Percentiles rank a stretch among this genome's conserved stretches.
These are phyloP conservation scores for Rosa chinensis DNA, from an alignment of 306 rosid species.

Conservation along the genomic window DNA sequence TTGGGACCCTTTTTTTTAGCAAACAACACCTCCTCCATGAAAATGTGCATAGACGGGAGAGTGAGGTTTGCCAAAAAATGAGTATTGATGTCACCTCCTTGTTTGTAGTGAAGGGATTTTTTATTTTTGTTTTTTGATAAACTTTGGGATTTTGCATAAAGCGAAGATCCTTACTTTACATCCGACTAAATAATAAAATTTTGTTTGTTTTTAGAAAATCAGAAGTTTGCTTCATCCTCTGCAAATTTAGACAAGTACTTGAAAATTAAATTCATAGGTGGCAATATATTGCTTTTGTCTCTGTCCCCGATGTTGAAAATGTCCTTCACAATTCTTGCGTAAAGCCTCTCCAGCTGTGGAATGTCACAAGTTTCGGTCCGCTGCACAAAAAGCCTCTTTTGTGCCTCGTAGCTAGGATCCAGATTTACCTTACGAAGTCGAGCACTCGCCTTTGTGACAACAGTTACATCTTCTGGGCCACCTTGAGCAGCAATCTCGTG, in stretches of 20 bases:
- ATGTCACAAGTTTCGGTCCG: slow-evolving; percentile 56
- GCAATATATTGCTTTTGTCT: slow-evolving; percentile 37
- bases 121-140: too few species aligned
- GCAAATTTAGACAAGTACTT: slow-evolving; percentile 58
- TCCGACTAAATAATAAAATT: too few species aligned
- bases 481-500: slow-evolving; percentile 89
- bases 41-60: too few species aligned
- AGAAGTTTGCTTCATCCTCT: slow-evolving; percentile 79
- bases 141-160: too few species aligned
- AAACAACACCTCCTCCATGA: too few species aligned
- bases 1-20: too few species aligned
- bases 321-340: slow-evolving; percentile 82
- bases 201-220: background rate
- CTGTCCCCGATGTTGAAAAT: slow-evolving; percentile 56
- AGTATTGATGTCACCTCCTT: too few species aligned
- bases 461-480: slow-evolving; percentile 71
- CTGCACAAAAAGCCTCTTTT: slow-evolving; percentile 54
- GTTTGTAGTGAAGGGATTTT: too few species aligned
- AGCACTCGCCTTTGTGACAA: slow-evolving; percentile 72
- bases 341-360: slow-evolving; percentile 89
- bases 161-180: too few species aligned
- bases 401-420: slow-evolving; percentile 68
- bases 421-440: slow-evolving; percentile 78
- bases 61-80: too few species aligned
- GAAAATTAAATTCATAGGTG: slow-evolving; percentile 55